Base-by-base conservation (phyloP, 1,284 basidiomycete species). In the Leccinum pallidistipes region DNA sequence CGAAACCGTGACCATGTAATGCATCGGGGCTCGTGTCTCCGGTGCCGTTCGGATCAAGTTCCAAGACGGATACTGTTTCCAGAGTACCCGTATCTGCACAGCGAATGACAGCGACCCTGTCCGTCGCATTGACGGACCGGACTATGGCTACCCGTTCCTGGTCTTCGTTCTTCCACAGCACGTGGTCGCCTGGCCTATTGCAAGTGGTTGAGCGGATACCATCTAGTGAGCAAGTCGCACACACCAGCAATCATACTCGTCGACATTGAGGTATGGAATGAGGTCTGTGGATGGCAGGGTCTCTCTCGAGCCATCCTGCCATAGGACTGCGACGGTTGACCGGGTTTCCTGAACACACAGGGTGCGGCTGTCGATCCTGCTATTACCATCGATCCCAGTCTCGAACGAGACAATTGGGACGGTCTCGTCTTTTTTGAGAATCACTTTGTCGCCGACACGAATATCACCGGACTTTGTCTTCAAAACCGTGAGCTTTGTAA, bases 121-220 rank as follows among this genome's bases (percentile, higher is more conserved):
- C 86, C 32, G 74, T 73, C 0, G 93, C 85, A 70, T 92, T 85
- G 58, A 92, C 92, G 21, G 80, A 81, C 73, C 95, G 94, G 8
- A 97, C 87, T 62, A 97, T 83, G 1, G 88, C 94, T 47, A 87
- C 79, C 40, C 83, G 82, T 57, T 79, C 83, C 69, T 80, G 80
- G 53, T 86, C 87, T 74, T 94, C 92, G 45, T 82, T 85, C 69
- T 89, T 90, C 88, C 91, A 95, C n/a, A 94, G 70, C 10, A 96
- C 88, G 74, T 93, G 88, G 68, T 97, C 94, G 31, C 95, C 95
- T 3, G 95, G 95, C 93, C 93, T 93, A 56, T 60, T 61, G 43
- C 55, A 66, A 57, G 58, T 58, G 53, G 40, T 32, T 63, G 55
- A 66, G 54, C 53, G 53, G 34, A 40, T 21, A 34, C 27, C 6